Conservation (phyloP, 2,329 filamentous ascomycete genomes). For the Raffaelea ambrosiae region DNA sequence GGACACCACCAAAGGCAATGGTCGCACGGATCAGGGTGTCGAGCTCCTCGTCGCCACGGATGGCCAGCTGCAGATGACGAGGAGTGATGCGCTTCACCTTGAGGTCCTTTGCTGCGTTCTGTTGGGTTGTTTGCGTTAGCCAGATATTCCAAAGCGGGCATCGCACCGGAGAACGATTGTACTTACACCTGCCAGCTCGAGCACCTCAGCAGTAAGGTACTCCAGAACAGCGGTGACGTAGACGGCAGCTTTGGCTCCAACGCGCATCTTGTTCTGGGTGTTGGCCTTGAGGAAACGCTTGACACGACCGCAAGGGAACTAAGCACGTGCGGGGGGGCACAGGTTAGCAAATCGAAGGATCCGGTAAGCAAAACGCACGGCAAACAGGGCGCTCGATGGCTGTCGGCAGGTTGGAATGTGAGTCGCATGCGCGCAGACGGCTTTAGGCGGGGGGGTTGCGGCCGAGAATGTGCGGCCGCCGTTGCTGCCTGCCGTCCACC, state of each 20-base stretch:
- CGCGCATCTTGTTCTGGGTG: constrained; percentile 99
- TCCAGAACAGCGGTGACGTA: constrained; percentile 98
- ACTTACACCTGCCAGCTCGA: constrained; percentile 86
- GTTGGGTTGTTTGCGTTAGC: constrained; percentile 3
- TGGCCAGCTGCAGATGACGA: constrained; percentile 93
- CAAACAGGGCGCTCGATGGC: too few species aligned
- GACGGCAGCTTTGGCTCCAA: constrained; percentile 95
- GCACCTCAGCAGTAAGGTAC: constrained; percentile 95
- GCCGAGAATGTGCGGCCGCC: too few species aligned
- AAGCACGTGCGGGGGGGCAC: constrained; percentile 6
- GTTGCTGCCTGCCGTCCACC: too few species aligned
- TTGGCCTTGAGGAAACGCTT: constrained; percentile 99
- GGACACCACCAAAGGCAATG: constrained; percentile 95
- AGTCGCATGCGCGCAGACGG: too few species aligned
- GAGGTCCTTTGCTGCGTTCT: constrained; percentile 97
- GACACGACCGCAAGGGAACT: constrained; percentile 99
- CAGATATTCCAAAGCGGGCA: too few species aligned
- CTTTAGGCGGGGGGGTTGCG: too few species aligned
- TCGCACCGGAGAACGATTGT: not conserved
- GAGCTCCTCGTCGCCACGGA: constrained; percentile 95
- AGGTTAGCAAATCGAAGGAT: too few species aligned
- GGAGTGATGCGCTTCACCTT: constrained; percentile 99
- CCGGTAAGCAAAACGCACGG: too few species aligned
- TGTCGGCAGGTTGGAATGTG: too few species aligned
- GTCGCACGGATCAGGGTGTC: constrained; percentile 96